Evolutionary conservation across 1,139 yeast genomes (phyloP), one percentile per base, ranked within the genome.

Genomic region (Spathaspora sp.): DNA sequence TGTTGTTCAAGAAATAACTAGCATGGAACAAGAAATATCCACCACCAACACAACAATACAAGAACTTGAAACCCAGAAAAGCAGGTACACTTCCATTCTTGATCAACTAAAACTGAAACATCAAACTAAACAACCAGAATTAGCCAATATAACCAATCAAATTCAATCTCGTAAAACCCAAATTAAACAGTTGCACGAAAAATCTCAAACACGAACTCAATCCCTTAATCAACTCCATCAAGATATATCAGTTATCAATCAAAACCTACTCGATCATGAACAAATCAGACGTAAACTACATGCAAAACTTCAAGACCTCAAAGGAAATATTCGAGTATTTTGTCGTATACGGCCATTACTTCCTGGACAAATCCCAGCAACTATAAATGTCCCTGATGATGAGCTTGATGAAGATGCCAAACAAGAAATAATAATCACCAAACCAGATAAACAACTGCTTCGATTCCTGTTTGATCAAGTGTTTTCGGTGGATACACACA

Each of bases 241-340:
- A 38, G 47, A 48, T 56, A 41, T 63, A 67, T 10, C 65, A 65
- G 31, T 61, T 63, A 26, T 65, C 49, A 41, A 43, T 40, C 20
- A 23, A 33, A 39, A 43, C 33, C 41, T 52, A 24, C 38, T 49
- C 2, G 45, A 45, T 18, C 53, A 49, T 31, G 55, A 58, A 49
- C 27, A 45, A 15, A 18, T 31, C 38, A 73, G 97, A 54, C 70
- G 97, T n/a, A 61, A 68, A 17, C 65, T 89, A 2, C 97, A 90
- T 59, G 84, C 88, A 57, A 76, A 72, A 50, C 70, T 91, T 10
- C 97, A 91, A 62, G 96, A 89, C 49, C 65, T 91, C 38, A 89
- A 91, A 61, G 99, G 99, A 0, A 93, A 90, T 56, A 89, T 93
- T 36, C 70, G 99, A 39, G 98, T 93, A 0, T 90, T 84, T 56